phyloP scores from a whole-genome alignment of 345 rosid genomes.

The Acer yangbiense region DNA sequence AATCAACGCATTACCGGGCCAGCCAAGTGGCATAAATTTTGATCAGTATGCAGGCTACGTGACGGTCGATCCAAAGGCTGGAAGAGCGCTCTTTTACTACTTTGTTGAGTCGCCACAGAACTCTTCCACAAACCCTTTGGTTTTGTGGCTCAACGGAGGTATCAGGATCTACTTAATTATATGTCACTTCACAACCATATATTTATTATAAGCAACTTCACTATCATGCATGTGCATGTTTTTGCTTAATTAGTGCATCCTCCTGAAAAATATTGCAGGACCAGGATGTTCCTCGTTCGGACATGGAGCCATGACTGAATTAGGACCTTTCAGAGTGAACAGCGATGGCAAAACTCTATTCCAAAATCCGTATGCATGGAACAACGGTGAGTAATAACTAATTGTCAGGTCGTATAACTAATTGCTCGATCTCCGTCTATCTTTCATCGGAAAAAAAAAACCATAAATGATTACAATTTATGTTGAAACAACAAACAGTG shows the following conservation, averaged over 20 bases:
- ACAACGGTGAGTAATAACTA: conserved; percentile 26
- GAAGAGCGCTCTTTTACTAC: conserved; percentile 31
- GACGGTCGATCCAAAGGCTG: conserved; percentile 26
- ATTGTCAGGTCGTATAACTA: too few relatives aligned
- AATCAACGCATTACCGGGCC: conserved; percentile 26
- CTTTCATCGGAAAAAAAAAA: neutral
- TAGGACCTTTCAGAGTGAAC: conserved; percentile 39
- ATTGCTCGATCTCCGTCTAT: too few relatives aligned
- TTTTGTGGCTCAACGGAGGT: conserved; percentile 36
- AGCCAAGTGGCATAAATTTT: conserved; percentile 19
- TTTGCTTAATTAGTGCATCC: too few relatives aligned
- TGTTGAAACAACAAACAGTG: conserved; percentile 7
- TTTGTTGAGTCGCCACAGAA: conserved; percentile 29
- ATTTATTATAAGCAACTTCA: too few relatives aligned
- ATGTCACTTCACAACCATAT: too few relatives aligned
- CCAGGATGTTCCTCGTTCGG: conserved; percentile 50
- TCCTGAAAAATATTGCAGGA: conserved; percentile 22
- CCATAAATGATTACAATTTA: neutral
- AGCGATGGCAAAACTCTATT: conserved; percentile 37
- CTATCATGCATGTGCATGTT: too few relatives aligned
- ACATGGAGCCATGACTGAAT: conserved; percentile 41
- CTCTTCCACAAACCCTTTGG: conserved; percentile 28
- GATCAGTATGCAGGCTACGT: conserved; percentile 30
- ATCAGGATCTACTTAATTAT: neutral
- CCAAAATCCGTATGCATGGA: conserved; percentile 36